Conservation (phyloP, 2,329 filamentous ascomycete genomes). For the Aquanectria penicillioides region DNA sequence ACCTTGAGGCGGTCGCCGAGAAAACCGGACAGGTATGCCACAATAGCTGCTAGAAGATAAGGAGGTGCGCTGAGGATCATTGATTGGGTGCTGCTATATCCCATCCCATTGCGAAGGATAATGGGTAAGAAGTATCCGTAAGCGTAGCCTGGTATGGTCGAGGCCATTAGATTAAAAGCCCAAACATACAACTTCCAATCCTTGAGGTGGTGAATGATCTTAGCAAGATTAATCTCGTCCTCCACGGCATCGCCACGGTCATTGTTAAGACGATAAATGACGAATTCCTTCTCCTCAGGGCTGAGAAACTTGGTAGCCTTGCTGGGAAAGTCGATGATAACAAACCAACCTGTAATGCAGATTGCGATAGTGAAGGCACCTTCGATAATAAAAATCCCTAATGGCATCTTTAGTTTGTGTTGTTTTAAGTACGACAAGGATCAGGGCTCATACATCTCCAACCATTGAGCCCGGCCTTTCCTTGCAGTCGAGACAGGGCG, state of each 20-base stretch:
- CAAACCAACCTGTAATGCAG: background rate
- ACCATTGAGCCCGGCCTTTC: background rate
- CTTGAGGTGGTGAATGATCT: conserved; percentile 2
- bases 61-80: conserved; percentile 39
- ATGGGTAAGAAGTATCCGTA: conserved; percentile 36
- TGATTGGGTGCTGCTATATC: conserved; percentile 26
- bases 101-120: conserved; percentile 32
- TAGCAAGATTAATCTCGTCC: conserved; percentile 8
- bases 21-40: conserved; percentile 31
- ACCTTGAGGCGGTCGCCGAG: conserved; percentile 33
- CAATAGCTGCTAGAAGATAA: conserved; percentile 34
- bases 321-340: conserved; percentile 34
- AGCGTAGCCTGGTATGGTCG: conserved; percentile 27
- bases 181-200: conserved; percentile 3
- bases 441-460: background rate
- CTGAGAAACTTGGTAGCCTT: conserved; percentile 15
- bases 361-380: background rate
- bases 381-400: conserved; percentile 2
- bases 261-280: conserved; percentile 26
- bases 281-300: conserved; percentile 9
- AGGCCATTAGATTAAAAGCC: conserved; percentile 10
- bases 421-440: too few relatives aligned
- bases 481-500: background rate
- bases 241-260: conserved; percentile 29
- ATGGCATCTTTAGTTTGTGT: background rate